phyloP scores from a whole-genome alignment of 2,329 filamentous ascomycete genomes.

The Phialophora macrospora region DNA sequence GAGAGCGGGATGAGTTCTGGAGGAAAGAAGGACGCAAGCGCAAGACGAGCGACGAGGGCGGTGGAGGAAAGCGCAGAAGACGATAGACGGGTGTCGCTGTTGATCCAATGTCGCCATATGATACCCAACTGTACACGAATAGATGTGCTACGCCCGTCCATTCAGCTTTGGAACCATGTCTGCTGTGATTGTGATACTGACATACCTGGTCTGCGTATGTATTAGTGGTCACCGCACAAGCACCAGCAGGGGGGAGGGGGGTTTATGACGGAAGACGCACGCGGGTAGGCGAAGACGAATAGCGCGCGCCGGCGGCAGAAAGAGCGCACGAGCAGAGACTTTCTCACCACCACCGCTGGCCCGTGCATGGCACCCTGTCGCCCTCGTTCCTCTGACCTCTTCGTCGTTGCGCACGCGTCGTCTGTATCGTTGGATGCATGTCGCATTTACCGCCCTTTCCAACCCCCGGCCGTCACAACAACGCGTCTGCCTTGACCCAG shows the following conservation, averaged over 20 bases:
- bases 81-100: conserved; percentile 14
- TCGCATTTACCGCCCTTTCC: not conserved
- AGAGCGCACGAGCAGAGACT: conserved; percentile 9
- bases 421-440: not conserved
- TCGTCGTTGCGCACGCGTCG: not conserved
- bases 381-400: not conserved
- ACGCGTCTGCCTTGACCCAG: conserved; percentile 26
- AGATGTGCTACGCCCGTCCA: not conserved
- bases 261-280: not conserved
- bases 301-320: not conserved
- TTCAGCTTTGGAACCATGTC: not conserved
- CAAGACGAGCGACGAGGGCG: conserved; percentile 60
- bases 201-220: too few relatives aligned
- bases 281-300: not conserved
- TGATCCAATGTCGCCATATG: conserved; percentile 9
- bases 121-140: conserved; percentile 18
- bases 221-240: not conserved
- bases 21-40: conserved; percentile 83
- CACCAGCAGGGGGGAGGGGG: not conserved
- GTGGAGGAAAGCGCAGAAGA: conserved; percentile 44
- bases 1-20: conserved; percentile 93
- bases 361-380: not conserved
- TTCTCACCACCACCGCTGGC: not conserved
- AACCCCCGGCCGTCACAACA: conserved; percentile 7
- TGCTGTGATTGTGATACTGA: not conserved